Conservation (phyloP, 2,329 filamentous ascomycete genomes). For the Apiospora sp. region DNA sequence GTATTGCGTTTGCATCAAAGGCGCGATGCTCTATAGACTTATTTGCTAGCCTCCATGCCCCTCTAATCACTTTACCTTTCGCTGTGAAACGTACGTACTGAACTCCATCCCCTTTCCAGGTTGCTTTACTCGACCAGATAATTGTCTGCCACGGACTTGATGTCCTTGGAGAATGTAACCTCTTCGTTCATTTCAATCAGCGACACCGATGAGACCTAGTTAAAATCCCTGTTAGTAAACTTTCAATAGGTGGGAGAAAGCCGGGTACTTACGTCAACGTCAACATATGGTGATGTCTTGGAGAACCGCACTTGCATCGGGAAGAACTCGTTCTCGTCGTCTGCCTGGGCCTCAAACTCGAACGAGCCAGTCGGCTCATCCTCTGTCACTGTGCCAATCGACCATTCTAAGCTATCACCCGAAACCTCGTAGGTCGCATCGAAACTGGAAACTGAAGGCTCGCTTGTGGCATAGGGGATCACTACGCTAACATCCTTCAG, state of each 20-base stretch:
- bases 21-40: slow-evolving; percentile 24
- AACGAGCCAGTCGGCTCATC: slow-evolving; percentile 86
- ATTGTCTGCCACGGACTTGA: slow-evolving; percentile 78
- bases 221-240: slow-evolving; percentile 34
- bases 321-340: slow-evolving; percentile 95
- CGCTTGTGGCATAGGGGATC: slow-evolving; percentile 85
- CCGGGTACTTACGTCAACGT: slow-evolving; percentile 81
- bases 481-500: slow-evolving; percentile 86
- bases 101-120: slow-evolving; percentile 5
- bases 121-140: slow-evolving; percentile 76
- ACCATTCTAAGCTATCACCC: slow-evolving; percentile 93
- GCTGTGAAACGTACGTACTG: not conserved
- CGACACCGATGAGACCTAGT: slow-evolving; percentile 71
- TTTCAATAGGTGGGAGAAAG: slow-evolving; percentile 29
- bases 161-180: slow-evolving; percentile 82
- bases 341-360: slow-evolving; percentile 91
- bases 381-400: slow-evolving; percentile 84
- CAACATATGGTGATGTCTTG: slow-evolving; percentile 85
- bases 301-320: slow-evolving; percentile 93
- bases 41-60: slow-evolving; percentile 14
- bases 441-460: slow-evolving; percentile 90
- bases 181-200: slow-evolving; percentile 80
- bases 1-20: slow-evolving; percentile 9
- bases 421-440: slow-evolving; percentile 94
- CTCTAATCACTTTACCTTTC: slow-evolving; percentile 20